These are phyloP conservation scores for Heritiera fomes DNA, from an alignment of 345 rosid species.

Conservation along the genomic window DNA sequence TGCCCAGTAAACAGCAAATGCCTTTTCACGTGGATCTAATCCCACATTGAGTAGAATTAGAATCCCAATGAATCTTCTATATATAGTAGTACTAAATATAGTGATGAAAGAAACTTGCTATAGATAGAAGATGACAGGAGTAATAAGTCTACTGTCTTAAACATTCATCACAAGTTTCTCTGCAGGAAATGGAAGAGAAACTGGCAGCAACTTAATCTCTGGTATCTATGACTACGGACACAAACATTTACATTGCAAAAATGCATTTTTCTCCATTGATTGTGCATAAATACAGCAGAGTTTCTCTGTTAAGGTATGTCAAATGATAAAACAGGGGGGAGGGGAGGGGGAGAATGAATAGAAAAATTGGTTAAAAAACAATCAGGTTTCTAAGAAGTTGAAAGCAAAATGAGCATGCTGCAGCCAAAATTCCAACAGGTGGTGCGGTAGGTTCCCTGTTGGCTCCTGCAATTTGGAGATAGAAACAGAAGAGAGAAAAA, in stretches of 20 bases:
- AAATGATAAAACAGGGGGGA: neutral
- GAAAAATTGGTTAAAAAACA: slow-evolving; percentile 30
- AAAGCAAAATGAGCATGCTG: slow-evolving; percentile 16
- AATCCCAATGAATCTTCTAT: neutral
- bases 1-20: neutral
- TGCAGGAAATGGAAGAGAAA: neutral
- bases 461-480: slow-evolving; percentile 30
- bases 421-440: slow-evolving; percentile 47
- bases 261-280: slow-evolving; percentile 25
- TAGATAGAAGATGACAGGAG: too few relatives aligned
- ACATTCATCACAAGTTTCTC: neutral
- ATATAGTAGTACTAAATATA: neutral
- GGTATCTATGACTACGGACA: neutral
- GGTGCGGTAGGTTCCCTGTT: slow-evolving; percentile 22
- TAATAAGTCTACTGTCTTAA: neutral
- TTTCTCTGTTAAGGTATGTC: neutral
- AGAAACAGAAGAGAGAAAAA: slow-evolving; percentile 19
- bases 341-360: slow-evolving; percentile 51
- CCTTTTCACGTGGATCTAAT: neutral
- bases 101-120: neutral
- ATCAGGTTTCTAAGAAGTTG: neutral
- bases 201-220: neutral
- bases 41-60: neutral
- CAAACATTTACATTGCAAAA: slow-evolving; percentile 5
- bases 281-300: slow-evolving; percentile 26